Base-by-base conservation (phyloP, 257 asterid genomes). In the Fraxinus anomala region DNA sequence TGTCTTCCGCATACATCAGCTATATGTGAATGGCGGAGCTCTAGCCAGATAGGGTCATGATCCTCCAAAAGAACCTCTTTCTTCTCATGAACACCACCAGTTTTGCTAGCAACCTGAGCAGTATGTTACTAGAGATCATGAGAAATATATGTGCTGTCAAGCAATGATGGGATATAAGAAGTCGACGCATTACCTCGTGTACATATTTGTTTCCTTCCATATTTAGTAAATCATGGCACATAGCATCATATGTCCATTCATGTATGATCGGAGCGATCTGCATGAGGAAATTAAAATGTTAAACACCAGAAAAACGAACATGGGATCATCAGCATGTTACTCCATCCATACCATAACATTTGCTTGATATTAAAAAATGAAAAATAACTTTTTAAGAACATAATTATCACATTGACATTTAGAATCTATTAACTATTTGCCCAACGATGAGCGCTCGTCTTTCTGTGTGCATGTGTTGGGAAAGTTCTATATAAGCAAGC, bases 211-310 rank as follows among this genome's bases (percentile, higher is more conserved):
- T 96, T 77, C 99, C 99, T 51, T 96, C 99, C 98, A 96, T 92
- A 80, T 88, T 85, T 77, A 96, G 88, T 83, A 96, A 84, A 77
- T 96, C 99, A 85, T 87, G 99, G 84, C 99, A 96, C 98, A 96
- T 93, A 39, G 99, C 98, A 77, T 96, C 99, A 86, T 96, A 96
- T 44, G 99, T 93, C 99, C 99, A 96, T 82, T 96, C 99, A 79
- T 96, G 99, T 85, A 96, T 96, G 72, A 96, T 80, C 28, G 99
- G 99, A 86, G 99, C 94, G 81, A 96, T 90, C 99, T 96, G 85
- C 54, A 77, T 54, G 47, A 1, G 34, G 84, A 68, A 70, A 71
- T 51, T 69, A 66, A 56, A 56, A 79, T 66, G 74, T 72, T 80
- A 76, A 19, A 71, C 21, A 63, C 49, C 59, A 33, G 2, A 77